Percentiles rank a stretch among this genome's conserved stretches.
Conservation (phyloP, 768 basidiomycete species). For the Piloderma croceum region DNA sequence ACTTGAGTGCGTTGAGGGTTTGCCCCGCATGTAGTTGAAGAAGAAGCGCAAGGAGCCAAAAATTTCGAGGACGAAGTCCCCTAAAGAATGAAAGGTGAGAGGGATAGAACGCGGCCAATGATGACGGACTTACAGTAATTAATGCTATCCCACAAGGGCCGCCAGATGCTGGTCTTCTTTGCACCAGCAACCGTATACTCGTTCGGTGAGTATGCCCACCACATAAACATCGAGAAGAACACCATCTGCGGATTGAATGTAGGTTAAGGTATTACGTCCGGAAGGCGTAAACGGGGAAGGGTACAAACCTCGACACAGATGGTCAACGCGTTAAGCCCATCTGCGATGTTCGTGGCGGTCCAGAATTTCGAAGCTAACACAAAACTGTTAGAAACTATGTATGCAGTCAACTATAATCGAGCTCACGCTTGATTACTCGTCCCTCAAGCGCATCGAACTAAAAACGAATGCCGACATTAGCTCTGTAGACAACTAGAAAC, state of each 20-base stretch:
- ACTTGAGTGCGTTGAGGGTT: slow-evolving; percentile 20
- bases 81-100: slow-evolving; percentile 26
- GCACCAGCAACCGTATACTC: slow-evolving; percentile 55
- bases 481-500: not conserved
- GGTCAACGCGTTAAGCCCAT: slow-evolving; percentile 77
- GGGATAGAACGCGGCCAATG: slow-evolving; percentile 3
- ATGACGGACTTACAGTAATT: slow-evolving; percentile 35
- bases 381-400: no score
- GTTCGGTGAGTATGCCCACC: slow-evolving; percentile 71
- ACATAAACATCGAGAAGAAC: slow-evolving; percentile 70
- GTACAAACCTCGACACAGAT: slow-evolving; percentile 73
- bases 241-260: slow-evolving; percentile 65
- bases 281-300: not conserved
- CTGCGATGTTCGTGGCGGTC: slow-evolving; percentile 78
- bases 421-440: slow-evolving; percentile 58
- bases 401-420: no score
- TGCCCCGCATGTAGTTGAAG: slow-evolving; percentile 33
- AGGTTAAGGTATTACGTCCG: not conserved
- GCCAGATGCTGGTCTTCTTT: slow-evolving; percentile 52
- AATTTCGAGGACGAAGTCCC: slow-evolving; percentile 67
- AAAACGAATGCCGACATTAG: slow-evolving; percentile 5
- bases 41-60: slow-evolving; percentile 57
- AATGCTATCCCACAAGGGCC: slow-evolving; percentile 66
- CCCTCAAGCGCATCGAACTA: slow-evolving; percentile 66
- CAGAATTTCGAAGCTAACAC: slow-evolving; percentile 77